Evolutionary conservation across 306 rosid genomes (phyloP).

Genomic region (Prosopis cineraria): DNA sequence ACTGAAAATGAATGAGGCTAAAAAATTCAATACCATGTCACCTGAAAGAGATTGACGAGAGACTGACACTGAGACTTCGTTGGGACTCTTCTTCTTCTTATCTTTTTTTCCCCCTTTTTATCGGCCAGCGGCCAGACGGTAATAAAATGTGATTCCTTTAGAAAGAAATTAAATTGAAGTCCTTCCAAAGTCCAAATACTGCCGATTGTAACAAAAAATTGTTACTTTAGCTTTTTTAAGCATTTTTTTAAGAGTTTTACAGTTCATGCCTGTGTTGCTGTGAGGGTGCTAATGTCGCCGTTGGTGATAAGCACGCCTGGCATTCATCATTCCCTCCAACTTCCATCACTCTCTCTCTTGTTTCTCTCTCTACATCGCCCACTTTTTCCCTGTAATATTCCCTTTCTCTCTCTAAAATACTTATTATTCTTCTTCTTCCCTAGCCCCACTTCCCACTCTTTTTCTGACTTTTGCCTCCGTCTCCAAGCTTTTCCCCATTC

Average conservation of each 20-base stretch:
- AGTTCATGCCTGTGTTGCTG: constrained; percentile 62
- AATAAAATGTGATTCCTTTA: not conserved
- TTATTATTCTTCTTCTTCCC: constrained; percentile 40
- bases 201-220: not conserved
- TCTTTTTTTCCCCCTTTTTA: too few species aligned
- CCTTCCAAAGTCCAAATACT: not conserved
- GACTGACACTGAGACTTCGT: not conserved
- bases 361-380: constrained; percentile 41
- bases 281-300: constrained; percentile 64
- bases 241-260: constrained; percentile 38
- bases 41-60: not conserved
- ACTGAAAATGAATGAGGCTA: not conserved
- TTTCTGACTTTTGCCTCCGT: constrained; percentile 30
- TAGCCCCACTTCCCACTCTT: constrained; percentile 44
- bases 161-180: not conserved
- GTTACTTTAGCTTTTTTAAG: not conserved
- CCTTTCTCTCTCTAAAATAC: constrained; percentile 53
- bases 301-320: constrained; percentile 99
- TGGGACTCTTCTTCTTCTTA: not conserved
- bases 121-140: too few species aligned
- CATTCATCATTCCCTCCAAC: constrained; percentile 92
- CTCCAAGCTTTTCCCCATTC: constrained; percentile 29
- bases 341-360: constrained; percentile 38
- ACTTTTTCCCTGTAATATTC: constrained; percentile 35
- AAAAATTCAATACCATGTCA: not conserved